Percentiles rank a stretch among this genome's conserved stretches.
phyloP scores from a whole-genome alignment of 176 grass and related monocot species.

The Bothriochloa decipiens region DNA sequence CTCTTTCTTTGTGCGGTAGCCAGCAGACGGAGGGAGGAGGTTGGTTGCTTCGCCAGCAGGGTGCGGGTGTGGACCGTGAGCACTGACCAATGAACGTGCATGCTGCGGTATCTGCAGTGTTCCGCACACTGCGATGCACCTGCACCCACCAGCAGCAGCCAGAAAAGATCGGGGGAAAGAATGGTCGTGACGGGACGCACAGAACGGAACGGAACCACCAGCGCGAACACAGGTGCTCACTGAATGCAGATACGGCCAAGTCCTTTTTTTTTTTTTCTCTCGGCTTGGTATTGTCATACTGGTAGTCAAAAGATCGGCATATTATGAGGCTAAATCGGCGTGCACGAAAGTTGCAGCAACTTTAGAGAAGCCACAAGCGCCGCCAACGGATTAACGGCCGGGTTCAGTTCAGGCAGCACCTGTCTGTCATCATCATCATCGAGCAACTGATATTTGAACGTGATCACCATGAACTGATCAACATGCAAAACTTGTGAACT shows the following conservation, averaged over 20 bases:
- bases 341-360: neutral
- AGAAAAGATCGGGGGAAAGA: neutral
- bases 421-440: neutral
- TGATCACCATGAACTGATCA: neutral
- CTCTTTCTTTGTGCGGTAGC: neutral
- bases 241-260: too few species aligned
- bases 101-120: neutral
- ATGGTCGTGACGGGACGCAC: too few species aligned
- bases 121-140: neutral
- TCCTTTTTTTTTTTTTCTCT: too few species aligned
- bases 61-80: slow-evolving; percentile 19
- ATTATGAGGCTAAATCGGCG: too few species aligned
- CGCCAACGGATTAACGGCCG: neutral
- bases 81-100: too few species aligned
- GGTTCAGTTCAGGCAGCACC: neutral
- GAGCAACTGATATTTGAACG: neutral
- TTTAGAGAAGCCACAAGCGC: neutral
- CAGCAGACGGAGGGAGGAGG: too few species aligned
- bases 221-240: neutral
- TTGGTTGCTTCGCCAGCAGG: slow-evolving; percentile 7
- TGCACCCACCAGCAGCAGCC: neutral
- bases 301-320: neutral
- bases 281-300: too few species aligned
- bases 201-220: neutral
- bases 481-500: neutral